Conservation (phyloP, 371 early-diverging fungal species). For the Mortierella sp. region DNA sequence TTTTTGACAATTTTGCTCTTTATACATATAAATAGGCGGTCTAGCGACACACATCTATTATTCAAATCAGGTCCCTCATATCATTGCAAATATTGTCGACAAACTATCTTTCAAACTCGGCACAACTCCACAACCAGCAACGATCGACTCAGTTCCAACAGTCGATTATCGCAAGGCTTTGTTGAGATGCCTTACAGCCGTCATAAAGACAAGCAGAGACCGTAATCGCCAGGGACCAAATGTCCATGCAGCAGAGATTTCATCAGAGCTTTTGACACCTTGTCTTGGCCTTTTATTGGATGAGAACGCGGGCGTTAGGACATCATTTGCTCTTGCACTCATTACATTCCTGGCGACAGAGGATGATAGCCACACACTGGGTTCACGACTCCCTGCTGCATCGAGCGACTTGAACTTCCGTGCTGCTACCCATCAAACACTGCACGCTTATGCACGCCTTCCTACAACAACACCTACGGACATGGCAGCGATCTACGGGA, state of each 20-base stretch:
- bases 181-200: conserved; percentile 61
- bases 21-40: conserved; percentile 70
- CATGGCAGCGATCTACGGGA: conserved; percentile 65
- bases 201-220: conserved; percentile 55
- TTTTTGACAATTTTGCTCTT: neutral
- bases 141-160: conserved; percentile 62
- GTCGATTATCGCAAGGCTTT: conserved; percentile 60
- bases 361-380: conserved; percentile 27
- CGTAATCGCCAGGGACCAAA: conserved; percentile 37
- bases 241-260: conserved; percentile 35
- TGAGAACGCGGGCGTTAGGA: conserved; percentile 53
- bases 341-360: conserved; percentile 52
- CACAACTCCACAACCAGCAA: conserved; percentile 42
- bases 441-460: conserved; percentile 70
- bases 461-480: conserved; percentile 69
- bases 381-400: conserved; percentile 33
- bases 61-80: conserved; percentile 85
- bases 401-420: conserved; percentile 66
- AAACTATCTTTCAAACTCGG: conserved; percentile 63
- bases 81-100: conserved; percentile 79
- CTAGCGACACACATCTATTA: conserved; percentile 87
- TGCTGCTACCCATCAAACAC: conserved; percentile 63
- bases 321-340: conserved; percentile 51
- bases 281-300: conserved; percentile 62
- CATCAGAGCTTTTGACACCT: conserved; percentile 60